phyloP scores from a whole-genome alignment of 495 filamentous ascomycete genomes.

The Aspergillus steynii region DNA sequence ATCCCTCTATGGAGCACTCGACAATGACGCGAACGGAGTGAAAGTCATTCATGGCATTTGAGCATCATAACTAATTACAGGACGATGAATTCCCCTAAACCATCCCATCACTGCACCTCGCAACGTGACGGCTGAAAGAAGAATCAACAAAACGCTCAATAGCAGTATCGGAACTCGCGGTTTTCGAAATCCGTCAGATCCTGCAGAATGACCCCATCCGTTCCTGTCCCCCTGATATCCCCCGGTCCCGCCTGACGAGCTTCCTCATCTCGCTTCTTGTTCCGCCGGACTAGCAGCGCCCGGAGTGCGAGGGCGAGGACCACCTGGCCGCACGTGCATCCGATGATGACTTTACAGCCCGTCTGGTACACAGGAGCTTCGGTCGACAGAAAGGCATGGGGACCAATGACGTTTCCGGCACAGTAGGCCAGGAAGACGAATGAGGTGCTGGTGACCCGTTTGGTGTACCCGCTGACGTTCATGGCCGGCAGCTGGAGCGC shows the following conservation, averaged over 20 bases:
- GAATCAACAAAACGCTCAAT: background rate
- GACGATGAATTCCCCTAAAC: too few relatives aligned
- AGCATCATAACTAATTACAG: too few relatives aligned
- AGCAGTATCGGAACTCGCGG: too few relatives aligned
- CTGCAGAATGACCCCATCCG: too few relatives aligned
- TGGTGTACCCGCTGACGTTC: slow-evolving; percentile 44
- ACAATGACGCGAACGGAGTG: too few relatives aligned
- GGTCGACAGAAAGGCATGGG: slow-evolving; percentile 35
- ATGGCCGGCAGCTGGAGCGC: slow-evolving; percentile 43
- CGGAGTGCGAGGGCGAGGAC: slow-evolving; percentile 14
- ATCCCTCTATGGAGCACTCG: too few relatives aligned
- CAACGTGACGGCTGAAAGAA: too few relatives aligned
- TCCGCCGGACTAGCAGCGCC: slow-evolving; percentile 15
- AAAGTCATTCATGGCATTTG: too few relatives aligned
- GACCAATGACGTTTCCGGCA: slow-evolving; percentile 35
- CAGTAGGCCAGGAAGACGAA: slow-evolving; percentile 45
- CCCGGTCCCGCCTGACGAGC: background rate
- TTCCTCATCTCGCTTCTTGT: slow-evolving; percentile 12
- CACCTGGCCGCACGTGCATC: slow-evolving; percentile 23
- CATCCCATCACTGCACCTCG: too few relatives aligned
- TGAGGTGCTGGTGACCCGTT: slow-evolving; percentile 39
- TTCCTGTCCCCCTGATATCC: too few relatives aligned
- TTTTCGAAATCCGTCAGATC: too few relatives aligned
- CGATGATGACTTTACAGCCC: slow-evolving; percentile 34
- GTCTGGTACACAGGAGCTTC: slow-evolving; percentile 38